phyloP scores from a whole-genome alignment of 352 stramenopile genomes.

The Phytopythium boreale region DNA sequence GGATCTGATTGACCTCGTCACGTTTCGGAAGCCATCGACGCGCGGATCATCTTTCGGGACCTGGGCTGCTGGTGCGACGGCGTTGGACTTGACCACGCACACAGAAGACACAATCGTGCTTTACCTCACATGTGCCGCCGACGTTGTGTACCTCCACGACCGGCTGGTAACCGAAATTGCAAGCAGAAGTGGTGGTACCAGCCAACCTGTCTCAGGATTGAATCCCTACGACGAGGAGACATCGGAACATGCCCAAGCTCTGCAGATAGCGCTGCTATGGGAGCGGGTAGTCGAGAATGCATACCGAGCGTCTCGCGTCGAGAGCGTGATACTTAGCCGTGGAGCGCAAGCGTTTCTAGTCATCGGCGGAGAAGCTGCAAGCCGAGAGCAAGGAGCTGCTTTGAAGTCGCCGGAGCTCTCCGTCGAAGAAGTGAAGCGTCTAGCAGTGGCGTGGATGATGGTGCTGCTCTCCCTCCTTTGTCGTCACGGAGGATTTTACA shows the following conservation, averaged over 20 bases:
- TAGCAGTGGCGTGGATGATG: constrained; percentile 33
- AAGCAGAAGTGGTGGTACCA: background rate
- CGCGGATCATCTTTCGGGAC: constrained; percentile 15
- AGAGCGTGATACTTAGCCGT: constrained; percentile 2
- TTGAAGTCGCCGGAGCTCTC: background rate
- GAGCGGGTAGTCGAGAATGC: constrained; percentile 6
- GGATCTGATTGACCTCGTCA: constrained; percentile 43
- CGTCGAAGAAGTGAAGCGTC: background rate
- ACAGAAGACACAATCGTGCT: constrained; percentile 42
- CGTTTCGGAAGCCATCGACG: constrained; percentile 26
- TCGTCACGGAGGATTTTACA: constrained; percentile 52
- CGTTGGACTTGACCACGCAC: constrained; percentile 24
- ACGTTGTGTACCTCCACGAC: constrained; percentile 60
- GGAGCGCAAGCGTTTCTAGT: background rate
- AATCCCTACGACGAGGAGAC: background rate
- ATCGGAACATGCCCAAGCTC: background rate
- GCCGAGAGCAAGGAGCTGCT: background rate
- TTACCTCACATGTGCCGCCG: constrained; percentile 46
- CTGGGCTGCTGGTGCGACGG: constrained; percentile 2
- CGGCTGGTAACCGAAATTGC: constrained; percentile 25
- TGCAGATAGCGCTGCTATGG: constrained; percentile 5
- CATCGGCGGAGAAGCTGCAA: background rate
- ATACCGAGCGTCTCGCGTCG: background rate
- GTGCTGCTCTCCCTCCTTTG: constrained; percentile 40
- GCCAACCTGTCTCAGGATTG: background rate